These are phyloP conservation scores for Colletotrichum godetiae DNA, from an alignment of 2,329 filamentous ascomycete genomes.

Conservation along the genomic window DNA sequence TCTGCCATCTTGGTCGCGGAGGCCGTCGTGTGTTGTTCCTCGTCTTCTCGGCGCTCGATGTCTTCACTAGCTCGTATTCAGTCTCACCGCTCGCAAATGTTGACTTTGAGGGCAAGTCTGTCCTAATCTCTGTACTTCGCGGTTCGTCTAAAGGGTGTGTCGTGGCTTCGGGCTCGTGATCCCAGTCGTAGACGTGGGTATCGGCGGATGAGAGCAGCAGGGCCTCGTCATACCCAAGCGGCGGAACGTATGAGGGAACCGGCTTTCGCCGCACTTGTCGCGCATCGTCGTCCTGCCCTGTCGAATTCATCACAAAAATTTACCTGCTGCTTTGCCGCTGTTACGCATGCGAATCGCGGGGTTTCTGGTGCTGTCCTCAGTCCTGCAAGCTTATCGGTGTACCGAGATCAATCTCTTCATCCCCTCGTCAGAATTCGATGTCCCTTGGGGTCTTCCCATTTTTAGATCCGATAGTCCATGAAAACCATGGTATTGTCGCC, in stretches of 20 bases:
- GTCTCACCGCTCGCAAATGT: not conserved
- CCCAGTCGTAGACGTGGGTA: not conserved
- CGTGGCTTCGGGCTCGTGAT: not conserved
- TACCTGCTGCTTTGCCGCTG: not conserved
- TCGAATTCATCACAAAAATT: not conserved
- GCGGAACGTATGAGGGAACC: conserved; percentile 7
- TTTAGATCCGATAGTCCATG: not conserved
- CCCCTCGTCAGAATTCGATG: not conserved
- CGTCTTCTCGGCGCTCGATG: not conserved
- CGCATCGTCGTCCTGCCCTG: not conserved
- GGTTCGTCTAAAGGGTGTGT: not conserved
- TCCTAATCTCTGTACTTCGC: not conserved
- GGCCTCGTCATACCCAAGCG: conserved; percentile 11
- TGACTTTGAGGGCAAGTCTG: not conserved
- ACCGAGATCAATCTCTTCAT: not conserved
- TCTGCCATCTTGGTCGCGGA: not conserved
- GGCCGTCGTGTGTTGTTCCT: no score
- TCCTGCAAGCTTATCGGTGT: not conserved
- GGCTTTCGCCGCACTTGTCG: not conserved
- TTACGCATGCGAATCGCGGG: not conserved
- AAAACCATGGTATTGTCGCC: not conserved
- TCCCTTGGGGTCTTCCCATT: not conserved
- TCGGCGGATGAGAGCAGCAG: conserved; percentile 16
- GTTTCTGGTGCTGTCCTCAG: not conserved
- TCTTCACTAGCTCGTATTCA: conserved; percentile 12